Percentiles rank a stretch among this genome's conserved stretches.
Evolutionary conservation across 108 stramenopile genomes (phyloP).

Genomic region (Nannochloropsis oceanica): DNA sequence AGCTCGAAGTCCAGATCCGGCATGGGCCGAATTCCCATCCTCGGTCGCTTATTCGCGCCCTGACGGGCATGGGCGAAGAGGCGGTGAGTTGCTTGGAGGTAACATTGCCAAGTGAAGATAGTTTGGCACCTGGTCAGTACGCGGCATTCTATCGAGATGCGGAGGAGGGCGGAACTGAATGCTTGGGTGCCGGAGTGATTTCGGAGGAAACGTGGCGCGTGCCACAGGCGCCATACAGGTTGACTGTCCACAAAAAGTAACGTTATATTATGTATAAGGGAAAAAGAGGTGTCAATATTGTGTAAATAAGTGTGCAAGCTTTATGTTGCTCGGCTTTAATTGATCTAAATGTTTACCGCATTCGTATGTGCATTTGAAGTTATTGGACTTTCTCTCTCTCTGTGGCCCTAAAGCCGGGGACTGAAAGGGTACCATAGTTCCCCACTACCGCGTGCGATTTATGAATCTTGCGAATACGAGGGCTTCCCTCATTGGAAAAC

Average conservation of each 20-base stretch:
- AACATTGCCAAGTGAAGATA: neutral
- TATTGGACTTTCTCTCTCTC: no score
- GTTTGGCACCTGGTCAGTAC: constrained; percentile 81
- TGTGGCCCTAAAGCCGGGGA: no score
- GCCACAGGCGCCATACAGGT: neutral
- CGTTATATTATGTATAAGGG: no score
- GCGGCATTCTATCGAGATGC: constrained; percentile 62
- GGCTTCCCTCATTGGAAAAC: no score
- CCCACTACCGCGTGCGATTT: no score
- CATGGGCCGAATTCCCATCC: constrained; percentile 65
- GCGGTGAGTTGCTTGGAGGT: neutral
- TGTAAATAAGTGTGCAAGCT: no score
- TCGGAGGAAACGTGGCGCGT: constrained; percentile 58
- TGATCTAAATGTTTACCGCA: no score
- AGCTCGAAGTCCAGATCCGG: constrained; percentile 60
- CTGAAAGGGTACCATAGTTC: no score
- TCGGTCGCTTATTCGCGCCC: constrained; percentile 45
- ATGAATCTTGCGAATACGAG: no score
- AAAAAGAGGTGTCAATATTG: no score
- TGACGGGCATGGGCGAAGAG: constrained; percentile 24
- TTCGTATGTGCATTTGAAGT: no score
- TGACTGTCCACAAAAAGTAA: neutral
- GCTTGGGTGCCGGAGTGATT: constrained; percentile 72
- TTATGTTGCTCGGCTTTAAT: no score
- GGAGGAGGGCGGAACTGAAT: constrained; percentile 47